Evolutionary conservation across 2,329 filamentous ascomycete genomes (phyloP), one percentile per base, ranked within the genome.

Genomic region (Sporothrix brasiliensis): DNA sequence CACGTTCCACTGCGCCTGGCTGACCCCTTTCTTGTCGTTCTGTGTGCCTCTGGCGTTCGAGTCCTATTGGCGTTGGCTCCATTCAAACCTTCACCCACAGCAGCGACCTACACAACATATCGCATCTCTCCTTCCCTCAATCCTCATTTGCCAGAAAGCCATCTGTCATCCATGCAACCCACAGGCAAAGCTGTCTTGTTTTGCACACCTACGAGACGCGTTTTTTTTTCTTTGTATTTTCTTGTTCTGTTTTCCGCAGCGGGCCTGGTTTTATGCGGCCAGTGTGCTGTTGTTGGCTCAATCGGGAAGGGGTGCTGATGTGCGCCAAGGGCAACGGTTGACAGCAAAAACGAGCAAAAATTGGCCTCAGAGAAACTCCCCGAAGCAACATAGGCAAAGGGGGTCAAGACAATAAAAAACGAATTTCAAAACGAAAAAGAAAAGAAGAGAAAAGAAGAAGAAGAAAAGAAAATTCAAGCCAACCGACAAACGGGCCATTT

Each of bases 1-100:
- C 47, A 66, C 4, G 63, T 52, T 66, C 27, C 47, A 66, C 47
- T 41, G 63, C 63, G 52, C 63, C 44, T 65, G 16, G 19, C 47
- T 53, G 27, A n/a, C 16, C 44, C 44, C 16, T 27, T 49, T n/a
- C 44, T 21, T 63, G 13, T 44, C 58, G 21, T 47, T 47, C 34
- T 63, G 13, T 44, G 58, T 19, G 21, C n/a, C 7, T 47, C 39
- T 19, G 24, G 21, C 27, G 21, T 19, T 16, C 58, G 39, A 47
- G 39, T 44, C n/a, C 58, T 27, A 63, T 47, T 47, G 21, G 58
- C 16, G 41, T 11, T 13, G 6, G n/a, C 58, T 63, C 41, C 14
- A 16, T 44, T 13, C 34, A 34, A 13, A 7, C 14, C 58, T 63
- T 14, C 34, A 61, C 13, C 34, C 56, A 44, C 44, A 34, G 34